Evolutionary conservation across 2,329 filamentous ascomycete species (phyloP), one percentile per base, ranked within the genome.

Genomic region (Penicillium verrucosum): DNA sequence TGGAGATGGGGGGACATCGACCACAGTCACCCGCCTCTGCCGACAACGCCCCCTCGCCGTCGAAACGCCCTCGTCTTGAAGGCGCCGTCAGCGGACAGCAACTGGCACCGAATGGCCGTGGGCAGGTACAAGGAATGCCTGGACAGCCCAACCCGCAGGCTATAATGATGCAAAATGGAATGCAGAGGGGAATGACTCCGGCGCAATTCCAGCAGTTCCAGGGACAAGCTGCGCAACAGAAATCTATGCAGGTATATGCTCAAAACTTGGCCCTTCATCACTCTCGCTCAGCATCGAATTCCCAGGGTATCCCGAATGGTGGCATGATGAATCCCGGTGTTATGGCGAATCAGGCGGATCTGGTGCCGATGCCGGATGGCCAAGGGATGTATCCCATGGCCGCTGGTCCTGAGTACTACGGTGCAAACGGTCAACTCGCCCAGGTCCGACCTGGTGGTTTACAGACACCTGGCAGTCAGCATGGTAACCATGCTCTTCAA

Each of bases 1-100:
- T 94, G 84, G 91, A 96, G 67, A 88, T 89, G 74, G 90, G 88
- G 75, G 89, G 89, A 58, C 86, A 88, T 64, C 85, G 92, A 58
- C 88, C 91, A 29, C 86, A 88, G 56, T 96, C 93, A 34, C 93
- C 93, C 8, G 86, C 87, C 49, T 88, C 88, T 37, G 87, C 86
- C 53, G 92, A 97, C 51, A 94, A 94, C 68, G 92, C 90, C 27
- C 91, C 92, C 5, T 97, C 93, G 32, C 93, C 93, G 2, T 93
- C 89, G 61, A 97, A 97, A 79, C 85, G 92, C 68, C 90, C 87
- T 56, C 89, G 92, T 56, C 83, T 96, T 59, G 90, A 92, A 62
- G 86, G 82, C 34, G 82, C 82, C 10, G 91, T 90, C 75, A 90
- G 90, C 71, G 86, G 87, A 60, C 87, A 86, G 69, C 88, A 87